phyloP scores from a whole-genome alignment of 1,284 basidiomycete genomes.

The Pyrrhoderma lamaoense region DNA sequence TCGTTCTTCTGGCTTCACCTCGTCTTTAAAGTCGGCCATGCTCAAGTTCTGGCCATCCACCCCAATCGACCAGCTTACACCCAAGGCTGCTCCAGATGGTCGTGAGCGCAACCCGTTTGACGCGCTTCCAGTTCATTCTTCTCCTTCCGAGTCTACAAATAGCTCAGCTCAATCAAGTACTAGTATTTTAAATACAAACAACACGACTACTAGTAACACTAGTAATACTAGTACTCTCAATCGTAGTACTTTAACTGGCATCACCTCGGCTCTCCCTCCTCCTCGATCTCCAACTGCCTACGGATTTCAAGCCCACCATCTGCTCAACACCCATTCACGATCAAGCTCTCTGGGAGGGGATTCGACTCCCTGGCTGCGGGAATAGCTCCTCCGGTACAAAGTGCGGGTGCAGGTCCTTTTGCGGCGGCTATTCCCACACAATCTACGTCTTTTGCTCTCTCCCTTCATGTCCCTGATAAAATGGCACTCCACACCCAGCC shows the following conservation, averaged over 20 bases:
- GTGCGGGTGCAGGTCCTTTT: constrained; percentile 35
- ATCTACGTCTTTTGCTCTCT: constrained; percentile 41
- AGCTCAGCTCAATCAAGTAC: neutral
- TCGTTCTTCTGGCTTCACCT: constrained; percentile 18
- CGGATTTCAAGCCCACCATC: constrained; percentile 33
- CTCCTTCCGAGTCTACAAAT: constrained; percentile 16
- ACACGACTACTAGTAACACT: constrained; percentile 19
- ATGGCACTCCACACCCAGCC: constrained; percentile 54
- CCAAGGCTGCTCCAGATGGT: constrained; percentile 45
- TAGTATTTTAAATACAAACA: constrained; percentile 22
- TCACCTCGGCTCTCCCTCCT: constrained; percentile 22
- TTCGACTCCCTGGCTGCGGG: constrained; percentile 26
- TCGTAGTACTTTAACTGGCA: too few relatives aligned
- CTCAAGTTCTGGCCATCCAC: constrained; percentile 62
- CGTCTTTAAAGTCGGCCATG: constrained; percentile 33
- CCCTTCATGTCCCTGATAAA: constrained; percentile 71
- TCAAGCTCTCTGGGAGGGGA: constrained; percentile 25
- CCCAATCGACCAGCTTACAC: constrained; percentile 64
- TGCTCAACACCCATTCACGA: constrained; percentile 28
- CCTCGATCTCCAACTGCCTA: constrained; percentile 18
- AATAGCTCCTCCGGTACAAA: constrained; percentile 28
- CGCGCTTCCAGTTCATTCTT: constrained; percentile 28
- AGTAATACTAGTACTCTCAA: too few relatives aligned
- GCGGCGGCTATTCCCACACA: constrained; percentile 58
- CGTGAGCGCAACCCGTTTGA: constrained; percentile 74